phyloP scores from a whole-genome alignment of 164 flowering plant species.

The Tetrastigma voinierianum region DNA sequence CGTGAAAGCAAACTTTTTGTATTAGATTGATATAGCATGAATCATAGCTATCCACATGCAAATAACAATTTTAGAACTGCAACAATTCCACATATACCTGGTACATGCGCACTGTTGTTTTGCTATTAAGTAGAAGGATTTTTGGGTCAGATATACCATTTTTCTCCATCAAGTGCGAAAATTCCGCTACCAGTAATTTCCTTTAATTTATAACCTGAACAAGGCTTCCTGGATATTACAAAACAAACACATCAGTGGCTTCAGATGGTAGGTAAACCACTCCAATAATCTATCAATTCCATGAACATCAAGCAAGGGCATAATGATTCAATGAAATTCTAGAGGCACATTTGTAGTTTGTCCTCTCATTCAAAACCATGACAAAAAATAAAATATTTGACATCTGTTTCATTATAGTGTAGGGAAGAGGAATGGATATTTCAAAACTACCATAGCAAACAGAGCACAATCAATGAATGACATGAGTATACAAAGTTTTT shows the following conservation, averaged over 20 bases:
- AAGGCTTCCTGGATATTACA: slow-evolving; percentile 72
- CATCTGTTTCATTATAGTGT: no score
- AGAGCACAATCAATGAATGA: no score
- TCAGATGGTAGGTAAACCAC: neutral
- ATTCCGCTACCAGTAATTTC: slow-evolving; percentile 98
- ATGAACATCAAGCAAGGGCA: no score
- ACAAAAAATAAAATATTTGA: no score
- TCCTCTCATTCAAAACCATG: no score
- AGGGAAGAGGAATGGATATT: no score
- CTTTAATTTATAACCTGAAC: slow-evolving; percentile 77
- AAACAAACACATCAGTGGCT: neutral
- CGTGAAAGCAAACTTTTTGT: neutral
- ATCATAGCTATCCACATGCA: neutral
- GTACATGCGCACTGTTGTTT: slow-evolving; percentile 76
- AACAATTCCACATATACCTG: slow-evolving; percentile 49
- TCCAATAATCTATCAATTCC: no score
- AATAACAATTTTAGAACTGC: neutral
- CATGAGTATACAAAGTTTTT: no score
- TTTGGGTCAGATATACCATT: slow-evolving; percentile 42
- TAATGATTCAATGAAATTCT: no score
- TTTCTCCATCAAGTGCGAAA: slow-evolving; percentile 56
- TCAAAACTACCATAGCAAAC: no score
- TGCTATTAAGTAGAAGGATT: slow-evolving; percentile 42
- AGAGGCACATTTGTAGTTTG: no score
- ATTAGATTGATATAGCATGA: neutral